These are phyloP conservation scores for Striga asiatica DNA, from an alignment of 257 asterid genomes.

Conservation along the genomic window DNA sequence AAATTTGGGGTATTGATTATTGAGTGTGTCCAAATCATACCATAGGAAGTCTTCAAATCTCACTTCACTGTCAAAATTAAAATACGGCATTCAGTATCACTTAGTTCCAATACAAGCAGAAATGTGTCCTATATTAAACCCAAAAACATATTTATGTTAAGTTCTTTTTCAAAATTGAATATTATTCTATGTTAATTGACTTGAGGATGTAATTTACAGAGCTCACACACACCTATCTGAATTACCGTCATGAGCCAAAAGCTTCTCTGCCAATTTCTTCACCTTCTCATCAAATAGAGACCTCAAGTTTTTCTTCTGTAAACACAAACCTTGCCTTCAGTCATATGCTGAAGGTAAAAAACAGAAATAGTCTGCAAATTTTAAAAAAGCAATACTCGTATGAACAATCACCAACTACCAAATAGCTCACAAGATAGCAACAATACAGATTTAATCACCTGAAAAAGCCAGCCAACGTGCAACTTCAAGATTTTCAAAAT, in stretches of 20 bases:
- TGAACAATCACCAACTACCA: conserved; percentile 4
- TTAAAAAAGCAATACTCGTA: neutral
- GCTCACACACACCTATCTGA: conserved; percentile 42
- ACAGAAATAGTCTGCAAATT: conserved; percentile 14
- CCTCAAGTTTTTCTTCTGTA: conserved; percentile 71
- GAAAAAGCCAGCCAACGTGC: too few species aligned
- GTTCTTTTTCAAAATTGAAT: too few species aligned
- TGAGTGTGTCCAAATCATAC: conserved; percentile 28
- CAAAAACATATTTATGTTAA: too few species aligned
- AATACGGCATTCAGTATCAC: too few species aligned
- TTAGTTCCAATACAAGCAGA: too few species aligned
- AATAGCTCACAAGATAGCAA: neutral
- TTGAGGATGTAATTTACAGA: conserved; percentile 1
- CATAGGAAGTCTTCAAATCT: conserved; percentile 85
- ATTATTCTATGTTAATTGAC: too few species aligned
- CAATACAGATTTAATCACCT: neutral
- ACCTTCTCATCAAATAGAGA: conserved; percentile 62
- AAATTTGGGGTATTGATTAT: neutral
- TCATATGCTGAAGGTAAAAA: conserved; percentile 30
- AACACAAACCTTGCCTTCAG: conserved; percentile 45
- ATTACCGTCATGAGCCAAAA: conserved; percentile 54
- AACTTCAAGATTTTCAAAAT: too few species aligned
- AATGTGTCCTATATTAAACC: too few species aligned
- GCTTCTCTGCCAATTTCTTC: conserved; percentile 61
- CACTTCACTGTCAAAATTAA: conserved; percentile 63